Evolutionary conservation across 2,329 filamentous ascomycete species (phyloP).

Genomic region (Diaporthe ampelina): DNA sequence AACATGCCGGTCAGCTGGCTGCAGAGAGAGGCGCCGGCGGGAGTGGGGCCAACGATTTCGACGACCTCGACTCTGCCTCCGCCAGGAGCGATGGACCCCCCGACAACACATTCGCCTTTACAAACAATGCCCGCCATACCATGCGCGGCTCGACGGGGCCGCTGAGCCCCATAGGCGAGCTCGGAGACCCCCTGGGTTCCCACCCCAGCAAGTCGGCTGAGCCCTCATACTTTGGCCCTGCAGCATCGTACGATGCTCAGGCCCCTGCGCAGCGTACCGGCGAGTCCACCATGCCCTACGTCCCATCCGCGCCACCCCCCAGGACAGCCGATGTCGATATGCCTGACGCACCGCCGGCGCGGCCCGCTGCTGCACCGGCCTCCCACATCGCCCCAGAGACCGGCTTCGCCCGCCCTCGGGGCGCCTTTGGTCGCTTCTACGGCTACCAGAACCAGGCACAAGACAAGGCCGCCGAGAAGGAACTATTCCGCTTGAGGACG

Average conservation of each 20-base stretch:
- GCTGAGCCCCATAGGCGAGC: conserved; percentile 50
- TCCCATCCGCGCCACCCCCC: conserved; percentile 47
- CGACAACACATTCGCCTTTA: conserved; percentile 53
- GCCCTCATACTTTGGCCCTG: conserved; percentile 35
- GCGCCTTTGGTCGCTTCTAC: conserved; percentile 53
- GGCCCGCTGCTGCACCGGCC: conserved; percentile 40
- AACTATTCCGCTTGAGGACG: conserved; percentile 64
- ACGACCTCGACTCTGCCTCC: conserved; percentile 47
- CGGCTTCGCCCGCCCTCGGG: conserved; percentile 53
- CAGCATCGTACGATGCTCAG: conserved; percentile 37
- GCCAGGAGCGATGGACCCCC: conserved; percentile 53
- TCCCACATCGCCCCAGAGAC: conserved; percentile 57
- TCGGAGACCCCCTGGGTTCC: conserved; percentile 47
- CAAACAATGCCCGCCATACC: conserved; percentile 45
- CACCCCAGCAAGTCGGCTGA: conserved; percentile 33
- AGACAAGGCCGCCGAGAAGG: conserved; percentile 61
- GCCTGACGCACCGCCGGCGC: conserved; percentile 43
- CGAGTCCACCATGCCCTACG: conserved; percentile 51
- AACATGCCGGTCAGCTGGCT: conserved; percentile 77
- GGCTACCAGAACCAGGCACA: conserved; percentile 53
- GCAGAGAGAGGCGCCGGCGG: conserved; percentile 45
- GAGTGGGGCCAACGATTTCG: conserved; percentile 47
- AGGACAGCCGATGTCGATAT: conserved; percentile 49
- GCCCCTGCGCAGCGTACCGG: conserved; percentile 46
- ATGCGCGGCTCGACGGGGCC: conserved; percentile 43